Base-by-base conservation (phyloP, 306 rosid genomes). In the Glycine latifolia region DNA sequence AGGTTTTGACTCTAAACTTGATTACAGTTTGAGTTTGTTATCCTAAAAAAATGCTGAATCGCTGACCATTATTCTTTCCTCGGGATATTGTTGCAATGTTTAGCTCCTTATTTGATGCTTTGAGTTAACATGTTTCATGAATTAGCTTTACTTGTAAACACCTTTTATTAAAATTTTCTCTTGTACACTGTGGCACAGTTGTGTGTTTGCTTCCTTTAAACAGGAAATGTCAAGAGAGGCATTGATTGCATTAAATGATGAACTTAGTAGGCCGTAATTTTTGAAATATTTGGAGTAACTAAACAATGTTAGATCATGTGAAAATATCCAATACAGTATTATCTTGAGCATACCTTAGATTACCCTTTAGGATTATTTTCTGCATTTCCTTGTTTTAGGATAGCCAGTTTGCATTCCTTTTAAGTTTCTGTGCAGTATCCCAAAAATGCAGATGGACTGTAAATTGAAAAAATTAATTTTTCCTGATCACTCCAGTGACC, bases 1-100 rank as follows among this genome's bases (percentile, higher is more conserved):
- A 52, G 37, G 35, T 35, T 79, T 81, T 67, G 58, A 47, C 73
- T 59, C 50, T 66, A 31, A 76, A 71, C 62, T 83, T 66, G 14
- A 70, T 77, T 79, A 56, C 33, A 26, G 52, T 55, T 60, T 10
- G 48, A 75, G 60, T 52, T 31, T 48, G 39, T 76, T 76, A 43
- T 72, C 44, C 58, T 41, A 20, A 26, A 50, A 60, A 43, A 12
- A 8, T 55, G 61, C 50, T 82, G 76, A 68, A 17, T 67, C 15
- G 12, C 46, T 71, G 44, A 12, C 54, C 48, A 20, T 74, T 71
- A 33, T 55, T 79, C 44, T 65, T 76, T 46, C 20, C 26, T 54
- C 77, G 49, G 12, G 31, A 20, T 53, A 33, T 35, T 78, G 59
- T 63, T 61, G 35, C 74, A 44, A 41, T 10, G 7, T 14, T 54